Evolutionary conservation across 1,284 basidiomycete genomes (phyloP).

Genomic region (Leccinum fallax): DNA sequence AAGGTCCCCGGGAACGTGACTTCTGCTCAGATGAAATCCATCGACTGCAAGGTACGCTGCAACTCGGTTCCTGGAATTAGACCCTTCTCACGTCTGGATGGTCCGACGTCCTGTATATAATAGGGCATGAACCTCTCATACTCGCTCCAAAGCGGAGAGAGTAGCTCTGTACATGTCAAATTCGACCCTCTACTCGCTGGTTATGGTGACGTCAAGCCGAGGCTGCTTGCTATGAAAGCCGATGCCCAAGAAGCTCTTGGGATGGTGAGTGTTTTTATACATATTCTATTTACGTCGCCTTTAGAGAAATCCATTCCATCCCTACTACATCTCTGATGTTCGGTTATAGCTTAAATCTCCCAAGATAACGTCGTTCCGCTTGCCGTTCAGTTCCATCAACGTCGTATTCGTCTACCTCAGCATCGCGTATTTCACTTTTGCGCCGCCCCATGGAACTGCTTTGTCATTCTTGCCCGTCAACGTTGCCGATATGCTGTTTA

Average conservation of each 20-base stretch:
- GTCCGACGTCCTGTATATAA: not conserved
- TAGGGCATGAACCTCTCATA: conserved; percentile 74
- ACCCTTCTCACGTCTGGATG: not conserved
- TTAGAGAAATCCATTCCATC: not conserved
- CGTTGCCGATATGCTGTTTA: conserved; percentile 26
- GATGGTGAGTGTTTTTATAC: conserved; percentile 53
- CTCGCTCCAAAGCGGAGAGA: conserved; percentile 46
- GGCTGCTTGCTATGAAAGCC: conserved; percentile 72
- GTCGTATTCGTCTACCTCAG: conserved; percentile 3
- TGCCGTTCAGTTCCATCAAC: conserved; percentile 37
- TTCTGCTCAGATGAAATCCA: conserved; percentile 65
- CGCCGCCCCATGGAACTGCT: conserved; percentile 35
- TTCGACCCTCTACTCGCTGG: conserved; percentile 71
- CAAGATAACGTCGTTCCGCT: conserved; percentile 56
- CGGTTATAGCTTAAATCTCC: conserved; percentile 58
- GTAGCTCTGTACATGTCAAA: conserved; percentile 48
- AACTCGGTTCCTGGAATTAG: not conserved
- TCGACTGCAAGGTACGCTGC: conserved; percentile 57
- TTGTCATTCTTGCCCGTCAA: conserved; percentile 33
- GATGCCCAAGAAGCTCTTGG: conserved; percentile 72
- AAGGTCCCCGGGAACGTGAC: conserved; percentile 55
- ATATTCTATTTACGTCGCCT: not conserved
- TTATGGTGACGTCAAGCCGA: conserved; percentile 80
- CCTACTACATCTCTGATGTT: not conserved
- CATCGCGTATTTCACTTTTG: conserved; percentile 43